These are phyloP conservation scores for Moricandia arvensis DNA, from an alignment of 345 rosid genomes.

Conservation along the genomic window DNA sequence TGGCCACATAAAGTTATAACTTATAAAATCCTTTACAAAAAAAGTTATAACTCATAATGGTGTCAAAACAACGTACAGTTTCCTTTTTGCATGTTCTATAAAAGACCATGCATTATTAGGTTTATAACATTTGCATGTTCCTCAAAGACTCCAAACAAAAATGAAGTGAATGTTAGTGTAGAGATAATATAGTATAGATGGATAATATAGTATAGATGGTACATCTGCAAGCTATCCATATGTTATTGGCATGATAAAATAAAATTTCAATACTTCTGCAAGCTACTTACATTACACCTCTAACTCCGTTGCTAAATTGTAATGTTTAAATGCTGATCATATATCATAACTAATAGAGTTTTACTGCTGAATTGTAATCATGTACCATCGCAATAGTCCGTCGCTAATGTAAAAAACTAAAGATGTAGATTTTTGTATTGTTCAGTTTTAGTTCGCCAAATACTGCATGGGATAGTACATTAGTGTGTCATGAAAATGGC, in stretches of 20 bases:
- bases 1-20: conserved; percentile 24
- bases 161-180: neutral
- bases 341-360: neutral
- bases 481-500: too few relatives aligned
- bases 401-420: neutral
- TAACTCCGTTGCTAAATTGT: neutral
- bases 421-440: too few relatives aligned
- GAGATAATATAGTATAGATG: neutral
- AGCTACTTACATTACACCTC: too few relatives aligned
- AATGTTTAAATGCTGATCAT: neutral
- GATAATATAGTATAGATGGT: too few relatives aligned
- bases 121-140: conserved; percentile 21
- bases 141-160: conserved; percentile 12
- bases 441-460: too few relatives aligned
- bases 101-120: conserved; percentile 22
- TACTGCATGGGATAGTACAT: too few relatives aligned
- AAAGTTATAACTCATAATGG: neutral
- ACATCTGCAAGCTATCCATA: neutral
- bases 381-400: neutral
- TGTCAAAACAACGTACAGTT: conserved; percentile 9
- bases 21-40: too few relatives aligned
- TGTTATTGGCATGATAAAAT: too few relatives aligned
- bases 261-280: too few relatives aligned
- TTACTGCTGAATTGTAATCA: neutral
- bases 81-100: conserved; percentile 22